Conservation (phyloP, 352 stramenopile genomes). For the Globisporangium perplexum region DNA sequence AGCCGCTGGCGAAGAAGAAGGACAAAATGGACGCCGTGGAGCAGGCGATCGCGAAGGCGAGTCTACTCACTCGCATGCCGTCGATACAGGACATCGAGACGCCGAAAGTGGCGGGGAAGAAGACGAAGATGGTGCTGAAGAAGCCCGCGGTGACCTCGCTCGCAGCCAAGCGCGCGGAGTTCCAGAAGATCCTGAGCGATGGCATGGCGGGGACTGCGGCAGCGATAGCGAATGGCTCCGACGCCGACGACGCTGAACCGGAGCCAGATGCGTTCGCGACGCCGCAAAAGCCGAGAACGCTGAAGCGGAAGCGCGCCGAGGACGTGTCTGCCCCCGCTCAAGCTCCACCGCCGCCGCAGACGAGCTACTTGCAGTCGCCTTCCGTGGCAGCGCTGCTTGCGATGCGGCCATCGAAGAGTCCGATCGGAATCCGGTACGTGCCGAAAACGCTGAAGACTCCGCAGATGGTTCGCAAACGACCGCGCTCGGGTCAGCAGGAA, state of each 20-base stretch:
- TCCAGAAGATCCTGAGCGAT: slow-evolving; percentile 32
- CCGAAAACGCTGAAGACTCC: slow-evolving; percentile 16
- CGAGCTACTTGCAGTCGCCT: slow-evolving; percentile 11
- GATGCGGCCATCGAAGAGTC: slow-evolving; percentile 17
- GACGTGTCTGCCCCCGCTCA: slow-evolving; percentile 4
- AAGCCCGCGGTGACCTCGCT: slow-evolving; percentile 24
- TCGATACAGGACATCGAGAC: slow-evolving; percentile 62
- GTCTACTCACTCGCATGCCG: slow-evolving; percentile 39
- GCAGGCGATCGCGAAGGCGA: slow-evolving; percentile 38
- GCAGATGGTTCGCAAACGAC: slow-evolving; percentile 10
- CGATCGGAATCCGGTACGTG: slow-evolving; percentile 16
- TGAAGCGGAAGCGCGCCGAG: slow-evolving; percentile 22
- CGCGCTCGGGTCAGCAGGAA: slow-evolving; percentile 4
- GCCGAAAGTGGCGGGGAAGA: slow-evolving; percentile 58
- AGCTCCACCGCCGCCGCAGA: neutral
- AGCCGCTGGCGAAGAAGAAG: slow-evolving; percentile 1
- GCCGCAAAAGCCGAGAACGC: slow-evolving; percentile 19
- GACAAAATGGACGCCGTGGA: slow-evolving; percentile 20
- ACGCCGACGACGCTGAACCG: slow-evolving; percentile 5
- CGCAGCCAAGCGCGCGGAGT: slow-evolving; percentile 37
- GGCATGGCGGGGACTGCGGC: slow-evolving; percentile 6
- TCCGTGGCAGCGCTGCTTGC: slow-evolving; percentile 13
- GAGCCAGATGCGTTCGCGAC: slow-evolving; percentile 19
- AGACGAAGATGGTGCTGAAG: slow-evolving; percentile 30
- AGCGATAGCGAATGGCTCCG: neutral